phyloP scores from a whole-genome alignment of 768 basidiomycete genomes.

The Lyophyllum semitale region DNA sequence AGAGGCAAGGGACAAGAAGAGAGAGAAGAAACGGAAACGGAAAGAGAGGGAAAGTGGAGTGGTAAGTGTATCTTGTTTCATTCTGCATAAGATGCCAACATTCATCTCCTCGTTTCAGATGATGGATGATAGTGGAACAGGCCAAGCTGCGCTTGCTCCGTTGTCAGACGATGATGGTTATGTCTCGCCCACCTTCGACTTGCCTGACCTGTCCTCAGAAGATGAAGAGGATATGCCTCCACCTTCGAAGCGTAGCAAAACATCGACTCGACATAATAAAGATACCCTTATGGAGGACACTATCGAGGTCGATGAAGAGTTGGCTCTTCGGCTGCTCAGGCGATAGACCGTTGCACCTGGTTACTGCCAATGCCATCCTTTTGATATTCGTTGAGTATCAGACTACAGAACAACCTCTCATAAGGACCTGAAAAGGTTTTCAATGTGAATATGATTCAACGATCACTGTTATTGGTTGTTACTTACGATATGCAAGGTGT shows the following conservation, averaged over 20 bases:
- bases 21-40: constrained; percentile 90
- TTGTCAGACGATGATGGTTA: constrained; percentile 58
- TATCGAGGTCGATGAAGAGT: constrained; percentile 44
- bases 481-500: too few relatives aligned
- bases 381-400: too few relatives aligned
- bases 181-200: constrained; percentile 67
- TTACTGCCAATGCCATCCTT: too few relatives aligned
- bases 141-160: constrained; percentile 34
- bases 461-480: too few relatives aligned
- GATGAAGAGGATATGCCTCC: constrained; percentile 37
- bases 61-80: constrained; percentile 20
- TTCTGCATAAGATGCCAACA: neutral
- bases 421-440: too few relatives aligned
- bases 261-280: constrained; percentile 5
- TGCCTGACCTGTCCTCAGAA: constrained; percentile 28
- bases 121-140: constrained; percentile 29
- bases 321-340: constrained; percentile 64
- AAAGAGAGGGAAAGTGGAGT: constrained; percentile 72
- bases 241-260: constrained; percentile 29
- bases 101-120: constrained; percentile 23
- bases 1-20: constrained; percentile 84
- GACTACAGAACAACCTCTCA: too few relatives aligned
- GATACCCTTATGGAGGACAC: constrained; percentile 8
- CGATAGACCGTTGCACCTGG: too few relatives aligned
- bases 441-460: too few relatives aligned